phyloP scores from a whole-genome alignment of 331 rosid species.

The Arachis monticola region DNA sequence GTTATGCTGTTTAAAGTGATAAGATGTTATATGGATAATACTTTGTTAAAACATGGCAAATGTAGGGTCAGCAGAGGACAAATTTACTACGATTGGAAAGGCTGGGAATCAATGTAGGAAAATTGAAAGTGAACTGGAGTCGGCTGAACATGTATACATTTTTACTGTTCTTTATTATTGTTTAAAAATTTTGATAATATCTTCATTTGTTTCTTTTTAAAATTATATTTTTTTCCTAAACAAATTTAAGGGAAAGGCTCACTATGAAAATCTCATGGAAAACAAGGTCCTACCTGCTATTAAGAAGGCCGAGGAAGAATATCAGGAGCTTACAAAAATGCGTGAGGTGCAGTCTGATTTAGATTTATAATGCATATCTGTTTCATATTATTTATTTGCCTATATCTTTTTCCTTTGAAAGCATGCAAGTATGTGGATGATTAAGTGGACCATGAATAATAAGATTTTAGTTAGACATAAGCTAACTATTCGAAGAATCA shows the following conservation, averaged over 20 bases:
- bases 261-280: slow-evolving; percentile 74
- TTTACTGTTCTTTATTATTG: slow-evolving; percentile 1
- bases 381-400: slow-evolving; percentile 10
- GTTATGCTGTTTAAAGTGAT: slow-evolving; percentile 22
- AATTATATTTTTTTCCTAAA: background rate
- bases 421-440: slow-evolving; percentile 1
- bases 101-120: slow-evolving; percentile 67
- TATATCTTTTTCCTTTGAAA: slow-evolving; percentile 4
- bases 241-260: slow-evolving; percentile 60
- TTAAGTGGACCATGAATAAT: slow-evolving; percentile 4
- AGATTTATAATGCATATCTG: slow-evolving; percentile 30
- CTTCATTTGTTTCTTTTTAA: slow-evolving; percentile 16
- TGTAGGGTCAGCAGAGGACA: slow-evolving; percentile 69
- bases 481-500: background rate
- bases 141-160: slow-evolving; percentile 59
- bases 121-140: slow-evolving; percentile 57
- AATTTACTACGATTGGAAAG: slow-evolving; percentile 63
- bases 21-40: slow-evolving; percentile 34
- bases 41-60: slow-evolving; percentile 30
- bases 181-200: slow-evolving; percentile 9
- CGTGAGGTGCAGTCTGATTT: slow-evolving; percentile 60
- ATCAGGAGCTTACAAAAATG: slow-evolving; percentile 51
- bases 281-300: slow-evolving; percentile 57
- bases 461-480: background rate
- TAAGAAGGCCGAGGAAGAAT: slow-evolving; percentile 59